Evolutionary conservation across 768 basidiomycete genomes (phyloP).

Genomic region (Pleurotus giganteus): DNA sequence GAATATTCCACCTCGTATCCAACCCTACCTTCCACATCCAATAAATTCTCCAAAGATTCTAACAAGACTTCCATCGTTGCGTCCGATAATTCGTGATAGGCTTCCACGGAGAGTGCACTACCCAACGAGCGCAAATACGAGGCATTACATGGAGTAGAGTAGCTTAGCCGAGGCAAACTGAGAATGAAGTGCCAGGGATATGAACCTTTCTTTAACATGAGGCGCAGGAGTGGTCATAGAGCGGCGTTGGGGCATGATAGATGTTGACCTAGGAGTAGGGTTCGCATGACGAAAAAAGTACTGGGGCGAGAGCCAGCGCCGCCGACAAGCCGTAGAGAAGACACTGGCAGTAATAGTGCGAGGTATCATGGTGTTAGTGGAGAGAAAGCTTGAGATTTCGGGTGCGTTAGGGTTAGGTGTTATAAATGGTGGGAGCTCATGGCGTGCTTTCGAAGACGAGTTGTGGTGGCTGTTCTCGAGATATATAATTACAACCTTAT

Average conservation of each 20-base stretch:
- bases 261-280: neutral
- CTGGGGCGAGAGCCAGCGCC: conserved; percentile 15
- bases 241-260: conserved; percentile 22
- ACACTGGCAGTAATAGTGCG: conserved; percentile 18
- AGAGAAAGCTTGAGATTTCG: neutral
- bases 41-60: conserved; percentile 67
- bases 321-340: conserved; percentile 12
- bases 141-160: no score
- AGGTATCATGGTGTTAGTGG: conserved; percentile 24
- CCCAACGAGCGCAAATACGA: conserved; percentile 30
- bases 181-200: neutral
- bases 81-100: conserved; percentile 75
- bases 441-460: neutral
- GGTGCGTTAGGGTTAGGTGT: conserved; percentile 27
- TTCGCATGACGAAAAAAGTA: conserved; percentile 15
- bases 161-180: neutral
- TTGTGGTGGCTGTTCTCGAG: neutral
- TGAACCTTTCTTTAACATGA: conserved; percentile 54
- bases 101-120: conserved; percentile 51
- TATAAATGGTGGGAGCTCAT: neutral
- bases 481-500: no score
- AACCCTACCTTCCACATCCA: conserved; percentile 57
- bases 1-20: conserved; percentile 86
- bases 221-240: conserved; percentile 53
- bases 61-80: conserved; percentile 74